Evolutionary conservation across 2,329 filamentous ascomycete species (phyloP).

Genomic region (Coniosporium tulheliwenetii): DNA sequence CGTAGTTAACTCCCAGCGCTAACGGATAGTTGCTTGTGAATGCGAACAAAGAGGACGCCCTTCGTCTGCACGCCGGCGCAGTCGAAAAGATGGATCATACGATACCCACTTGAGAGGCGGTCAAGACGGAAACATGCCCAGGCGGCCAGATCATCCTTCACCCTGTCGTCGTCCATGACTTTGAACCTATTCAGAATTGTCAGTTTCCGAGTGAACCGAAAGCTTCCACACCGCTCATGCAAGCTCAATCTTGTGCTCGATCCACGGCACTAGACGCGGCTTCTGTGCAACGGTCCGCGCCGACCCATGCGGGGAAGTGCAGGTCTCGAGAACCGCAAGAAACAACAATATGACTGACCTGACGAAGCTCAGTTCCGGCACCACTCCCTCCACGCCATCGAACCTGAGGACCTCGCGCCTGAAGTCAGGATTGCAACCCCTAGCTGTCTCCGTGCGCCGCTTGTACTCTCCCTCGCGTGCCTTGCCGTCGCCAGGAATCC

Average conservation of each 20-base stretch:
- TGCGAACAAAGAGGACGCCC: constrained; percentile 51
- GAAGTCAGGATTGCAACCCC: constrained; percentile 28
- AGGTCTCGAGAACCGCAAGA: too few species aligned
- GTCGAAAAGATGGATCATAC: constrained; percentile 64
- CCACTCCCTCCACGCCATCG: constrained; percentile 23
- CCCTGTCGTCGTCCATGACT: constrained; percentile 72
- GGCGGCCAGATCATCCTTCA: constrained; percentile 61
- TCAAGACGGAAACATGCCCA: constrained; percentile 86
- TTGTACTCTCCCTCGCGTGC: constrained; percentile 38
- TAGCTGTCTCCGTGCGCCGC: constrained; percentile 27
- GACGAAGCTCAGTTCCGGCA: too few species aligned
- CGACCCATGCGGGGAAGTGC: too few species aligned
- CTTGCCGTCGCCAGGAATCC: constrained; percentile 29
- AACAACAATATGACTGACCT: too few species aligned
- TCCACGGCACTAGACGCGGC: constrained; percentile 32
- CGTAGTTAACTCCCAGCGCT: too few species aligned
- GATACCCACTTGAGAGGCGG: constrained; percentile 57
- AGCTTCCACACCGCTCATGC: neutral
- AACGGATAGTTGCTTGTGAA: too few species aligned
- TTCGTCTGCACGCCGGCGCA: constrained; percentile 47
- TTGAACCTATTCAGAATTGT: constrained; percentile 44
- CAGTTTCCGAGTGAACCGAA: constrained; percentile 1
- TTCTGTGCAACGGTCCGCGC: constrained; percentile 15
- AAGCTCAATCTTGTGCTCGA: constrained; percentile 2
- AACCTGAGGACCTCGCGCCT: constrained; percentile 28